Evolutionary conservation across 1,139 yeast genomes (phyloP), one percentile per base, ranked within the genome.

Genomic region (Geotrichum bryndzae): DNA sequence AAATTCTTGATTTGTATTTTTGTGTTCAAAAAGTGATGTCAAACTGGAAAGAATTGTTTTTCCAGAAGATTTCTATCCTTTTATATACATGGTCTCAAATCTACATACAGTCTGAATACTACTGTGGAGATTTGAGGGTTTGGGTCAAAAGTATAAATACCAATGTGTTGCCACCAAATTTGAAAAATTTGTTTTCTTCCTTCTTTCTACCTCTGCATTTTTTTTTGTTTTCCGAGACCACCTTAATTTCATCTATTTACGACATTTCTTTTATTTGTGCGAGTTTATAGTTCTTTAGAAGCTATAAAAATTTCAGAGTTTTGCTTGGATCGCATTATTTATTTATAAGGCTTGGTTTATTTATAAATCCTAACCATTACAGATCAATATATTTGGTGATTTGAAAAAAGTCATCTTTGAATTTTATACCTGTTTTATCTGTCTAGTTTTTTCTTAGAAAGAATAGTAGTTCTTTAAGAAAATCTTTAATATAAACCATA

Each of bases 401-500:
- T 41, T 41, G 48, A 13, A 41, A 38, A 41, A 41, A 41, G 48
- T 41, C 48, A 41, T 15, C 48, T 41, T 41, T 41, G 48, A 41
- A 41, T 41, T 41, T 41, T 41, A 41, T 41, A 41, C 23, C 23
- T 41, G 48, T 41, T 41, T 41, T 41, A 41, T 41, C 48, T 41
- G 48, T 41, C 22, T 41, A 41, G 22, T 41, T 41, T 51, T 51
- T 51, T 51, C 33, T 51, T 51, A 23, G 54, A 51, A 31, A 51
- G 33, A 51, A 31, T 31, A 31, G 33, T 51, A 25, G 54, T 35
- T 51, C 38, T 50, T 27, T 51, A 51, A 51, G 38, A 35, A 51
- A 51, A 23, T 31, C 54, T 51, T 51, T 51, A 23, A 51, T 51
- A 51, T 51, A 51, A 51, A 29, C 35, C n/a, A 27, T 51, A 23